Evolutionary conservation across 164 flowering plant genomes (phyloP), one percentile per base, ranked within the genome.

Genomic region (Magnolia kwangsiensis): DNA sequence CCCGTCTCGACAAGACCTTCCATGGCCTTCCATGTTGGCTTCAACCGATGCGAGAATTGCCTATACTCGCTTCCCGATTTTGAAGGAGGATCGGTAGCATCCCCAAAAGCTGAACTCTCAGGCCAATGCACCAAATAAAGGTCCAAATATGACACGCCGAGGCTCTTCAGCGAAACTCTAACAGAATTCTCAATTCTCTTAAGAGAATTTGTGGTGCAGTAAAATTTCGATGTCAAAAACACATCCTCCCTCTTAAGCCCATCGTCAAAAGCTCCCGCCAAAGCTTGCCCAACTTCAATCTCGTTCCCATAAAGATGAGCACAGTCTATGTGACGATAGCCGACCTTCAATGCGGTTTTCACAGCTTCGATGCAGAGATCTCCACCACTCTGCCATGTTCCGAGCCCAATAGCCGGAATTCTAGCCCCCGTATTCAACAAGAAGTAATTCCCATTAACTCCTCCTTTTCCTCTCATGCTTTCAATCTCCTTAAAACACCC

Each of bases 21-120:
- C 98, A 94, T 91, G 61, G 94, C 91, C 80, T 88, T 87, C 98
- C 98, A 94, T 13, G 88, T 88, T 16, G 87, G 84, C 85, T 86
- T 83, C 86, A 90, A 74, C 29, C 86, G 81, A 69, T 79, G 84
- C 66, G 84, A 76, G 69, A 86, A 89, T 72, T 86, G 88, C 79
- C 86, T 81, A 75, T 87, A 81, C 74, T 90, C 90, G 55, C 83
- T 86, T 63, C 89, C 91, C 1, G 82, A 78, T 79, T 90, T 87
- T 11, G 80, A 78, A 72, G 93, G 91, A 61, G 93, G 93, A 75
- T 90, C 91, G 8, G 91, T 90, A 6, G 93, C 93, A 81, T 90
- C 91, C 31, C 93, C 87, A 72, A 90, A 87, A 21, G 84, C 90
- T 0, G 90, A 86, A 80, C 75, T 84, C 69, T 88, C 91, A 24